Conservation (phyloP, 2,329 filamentous ascomycete genomes). For the Trichoderma asperellum region DNA sequence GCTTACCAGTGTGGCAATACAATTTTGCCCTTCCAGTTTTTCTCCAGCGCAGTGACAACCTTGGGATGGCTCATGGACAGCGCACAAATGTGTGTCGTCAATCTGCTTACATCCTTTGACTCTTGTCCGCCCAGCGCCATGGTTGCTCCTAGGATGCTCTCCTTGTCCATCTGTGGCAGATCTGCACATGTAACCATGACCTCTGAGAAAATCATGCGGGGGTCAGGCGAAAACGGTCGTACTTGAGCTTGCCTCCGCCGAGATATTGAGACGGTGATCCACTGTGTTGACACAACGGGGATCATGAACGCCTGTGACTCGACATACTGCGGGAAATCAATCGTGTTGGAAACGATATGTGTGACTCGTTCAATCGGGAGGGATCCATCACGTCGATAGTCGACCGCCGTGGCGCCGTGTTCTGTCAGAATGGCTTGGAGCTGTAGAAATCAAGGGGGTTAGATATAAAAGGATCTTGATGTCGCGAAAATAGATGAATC, state of each 20-base stretch:
- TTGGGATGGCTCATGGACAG: constrained; percentile 75
- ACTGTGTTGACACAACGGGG: constrained; percentile 79
- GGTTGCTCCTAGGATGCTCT: constrained; percentile 88
- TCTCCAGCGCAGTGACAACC: constrained; percentile 64
- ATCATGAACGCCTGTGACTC: constrained; percentile 76
- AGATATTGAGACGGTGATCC: constrained; percentile 73
- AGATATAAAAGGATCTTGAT: neutral
- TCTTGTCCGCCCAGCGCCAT: constrained; percentile 87
- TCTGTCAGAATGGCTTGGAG: constrained; percentile 44
- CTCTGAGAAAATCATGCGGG: constrained; percentile 84
- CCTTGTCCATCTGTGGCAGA: constrained; percentile 82
- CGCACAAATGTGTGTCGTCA: constrained; percentile 88
- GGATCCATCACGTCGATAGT: constrained; percentile 53
- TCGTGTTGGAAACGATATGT: constrained; percentile 69
- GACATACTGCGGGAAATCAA: constrained; percentile 89
- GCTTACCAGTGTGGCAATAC: constrained; percentile 89
- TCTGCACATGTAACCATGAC: constrained; percentile 82
- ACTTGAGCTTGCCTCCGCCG: constrained; percentile 75
- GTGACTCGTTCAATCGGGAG: constrained; percentile 54
- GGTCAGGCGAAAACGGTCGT: constrained; percentile 87
- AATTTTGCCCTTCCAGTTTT: constrained; percentile 73
- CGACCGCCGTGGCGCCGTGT: constrained; percentile 56
- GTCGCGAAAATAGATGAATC: neutral
- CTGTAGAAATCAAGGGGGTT: neutral
- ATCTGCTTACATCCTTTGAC: constrained; percentile 68